These are phyloP conservation scores for Flaveria brownii DNA, from an alignment of 129 eudicot species.

Conservation along the genomic window DNA sequence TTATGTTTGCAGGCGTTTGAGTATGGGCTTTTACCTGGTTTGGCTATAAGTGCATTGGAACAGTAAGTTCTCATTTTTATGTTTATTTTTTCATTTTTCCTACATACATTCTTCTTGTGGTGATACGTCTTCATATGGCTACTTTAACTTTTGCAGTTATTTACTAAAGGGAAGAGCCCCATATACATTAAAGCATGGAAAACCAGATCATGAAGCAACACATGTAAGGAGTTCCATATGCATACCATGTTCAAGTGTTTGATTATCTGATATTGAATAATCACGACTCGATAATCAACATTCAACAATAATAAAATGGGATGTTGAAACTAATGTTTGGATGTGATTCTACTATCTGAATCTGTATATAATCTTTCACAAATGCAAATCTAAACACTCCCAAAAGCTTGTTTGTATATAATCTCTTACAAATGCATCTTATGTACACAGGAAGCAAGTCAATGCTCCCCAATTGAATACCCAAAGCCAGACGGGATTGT, in stretches of 20 bases:
- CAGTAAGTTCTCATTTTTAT: constrained; percentile 53
- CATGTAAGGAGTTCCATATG: constrained; percentile 43
- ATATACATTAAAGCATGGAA: constrained; percentile 84
- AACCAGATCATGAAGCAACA: constrained; percentile 93
- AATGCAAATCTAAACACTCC: background rate
- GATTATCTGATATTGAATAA: background rate
- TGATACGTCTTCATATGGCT: constrained; percentile 19
- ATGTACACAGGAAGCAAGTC: constrained; percentile 64
- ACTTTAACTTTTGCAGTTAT: constrained; percentile 54
- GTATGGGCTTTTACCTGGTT: constrained; percentile 85
- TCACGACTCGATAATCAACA: background rate
- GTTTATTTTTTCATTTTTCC: background rate
- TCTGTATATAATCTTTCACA: background rate
- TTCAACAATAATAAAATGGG: background rate
- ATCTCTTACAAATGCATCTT: background rate
- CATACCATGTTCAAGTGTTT: background rate
- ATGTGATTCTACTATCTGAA: background rate
- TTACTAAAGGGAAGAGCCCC: constrained; percentile 76
- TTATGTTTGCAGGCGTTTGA: constrained; percentile 73
- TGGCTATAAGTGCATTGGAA: constrained; percentile 80
- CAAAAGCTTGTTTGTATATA: background rate
- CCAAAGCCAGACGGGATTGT: constrained; percentile 91
- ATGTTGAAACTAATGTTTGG: background rate
- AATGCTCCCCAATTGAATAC: constrained; percentile 65
- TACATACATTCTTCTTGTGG: constrained; percentile 19